Percentiles rank a stretch among this genome's conserved stretches.
phyloP scores from a whole-genome alignment of 1,284 basidiomycete species.

The Neonothopanus nambi region DNA sequence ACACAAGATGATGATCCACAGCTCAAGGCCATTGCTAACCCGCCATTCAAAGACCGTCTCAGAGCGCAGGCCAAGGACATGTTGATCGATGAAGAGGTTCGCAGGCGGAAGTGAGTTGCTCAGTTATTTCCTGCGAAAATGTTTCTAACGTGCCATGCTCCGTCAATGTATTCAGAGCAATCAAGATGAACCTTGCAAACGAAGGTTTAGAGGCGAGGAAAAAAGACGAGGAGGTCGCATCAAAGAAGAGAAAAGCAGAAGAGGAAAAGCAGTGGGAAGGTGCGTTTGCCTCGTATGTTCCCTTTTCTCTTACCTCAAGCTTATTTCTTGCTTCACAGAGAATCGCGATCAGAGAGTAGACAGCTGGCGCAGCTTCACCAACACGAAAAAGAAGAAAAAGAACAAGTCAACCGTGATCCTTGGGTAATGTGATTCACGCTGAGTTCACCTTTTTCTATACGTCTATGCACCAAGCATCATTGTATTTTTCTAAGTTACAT shows the following conservation, averaged over 20 bases:
- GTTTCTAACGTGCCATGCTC: not conserved
- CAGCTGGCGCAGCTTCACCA: constrained; percentile 74
- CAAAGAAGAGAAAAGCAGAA: constrained; percentile 78
- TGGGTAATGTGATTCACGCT: constrained; percentile 39
- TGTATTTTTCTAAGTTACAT: too few species aligned
- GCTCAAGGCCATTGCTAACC: constrained; percentile 46
- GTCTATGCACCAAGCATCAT: too few species aligned
- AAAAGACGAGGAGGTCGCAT: constrained; percentile 77
- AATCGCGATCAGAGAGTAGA: constrained; percentile 78
- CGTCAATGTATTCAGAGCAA: constrained; percentile 48
- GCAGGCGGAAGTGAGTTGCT: constrained; percentile 67
- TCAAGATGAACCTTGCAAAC: constrained; percentile 85
- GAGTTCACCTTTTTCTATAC: too few species aligned
- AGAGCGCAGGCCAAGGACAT: constrained; percentile 73
- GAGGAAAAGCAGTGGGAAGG: constrained; percentile 84
- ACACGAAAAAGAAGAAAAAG: constrained; percentile 66
- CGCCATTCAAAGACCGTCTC: constrained; percentile 64
- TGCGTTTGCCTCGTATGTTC: constrained; percentile 33
- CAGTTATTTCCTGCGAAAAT: constrained; percentile 1
- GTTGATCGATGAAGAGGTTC: constrained; percentile 79
- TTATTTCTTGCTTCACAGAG: constrained; percentile 40
- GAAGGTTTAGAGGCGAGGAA: constrained; percentile 81
- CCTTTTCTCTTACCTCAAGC: not conserved
- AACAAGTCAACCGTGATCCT: constrained; percentile 66
- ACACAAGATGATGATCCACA: constrained; percentile 56